phyloP scores from a whole-genome alignment of 2,329 filamentous ascomycete genomes.

The Neonectria ditissima region DNA sequence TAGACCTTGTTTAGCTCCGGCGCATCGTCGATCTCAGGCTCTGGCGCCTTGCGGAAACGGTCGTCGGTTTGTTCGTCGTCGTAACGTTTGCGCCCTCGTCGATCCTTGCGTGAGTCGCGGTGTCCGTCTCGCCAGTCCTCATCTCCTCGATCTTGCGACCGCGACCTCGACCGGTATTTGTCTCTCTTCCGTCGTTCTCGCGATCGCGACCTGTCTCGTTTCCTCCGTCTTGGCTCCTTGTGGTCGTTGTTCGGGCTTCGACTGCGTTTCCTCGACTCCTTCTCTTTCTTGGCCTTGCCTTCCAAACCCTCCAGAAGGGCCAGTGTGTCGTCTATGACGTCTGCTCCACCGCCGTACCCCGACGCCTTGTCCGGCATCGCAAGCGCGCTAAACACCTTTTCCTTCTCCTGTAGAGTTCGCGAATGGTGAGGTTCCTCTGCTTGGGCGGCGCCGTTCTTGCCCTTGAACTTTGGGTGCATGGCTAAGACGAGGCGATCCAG shows the following conservation, averaged over 20 bases:
- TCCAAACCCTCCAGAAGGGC: constrained; percentile 90
- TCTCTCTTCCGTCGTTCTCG: constrained; percentile 54
- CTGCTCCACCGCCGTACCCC: constrained; percentile 55
- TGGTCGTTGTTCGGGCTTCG: constrained; percentile 66
- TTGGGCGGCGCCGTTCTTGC: constrained; percentile 56
- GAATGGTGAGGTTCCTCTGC: constrained; percentile 55
- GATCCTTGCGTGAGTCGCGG: constrained; percentile 47
- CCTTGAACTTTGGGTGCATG: constrained; percentile 91
- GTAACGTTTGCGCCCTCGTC: constrained; percentile 54
- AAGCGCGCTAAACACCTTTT: constrained; percentile 89
- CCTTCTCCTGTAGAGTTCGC: constrained; percentile 75
- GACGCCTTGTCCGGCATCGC: constrained; percentile 82
- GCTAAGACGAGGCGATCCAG: constrained; percentile 89
- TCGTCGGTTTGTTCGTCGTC: constrained; percentile 64
- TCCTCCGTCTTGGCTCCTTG: constrained; percentile 55
- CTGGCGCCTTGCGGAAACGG: constrained; percentile 73
- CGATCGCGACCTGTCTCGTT: constrained; percentile 56
- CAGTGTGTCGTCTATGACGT: constrained; percentile 91
- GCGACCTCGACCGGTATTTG: constrained; percentile 52
- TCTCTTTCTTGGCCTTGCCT: constrained; percentile 68
- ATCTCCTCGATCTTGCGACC: constrained; percentile 54
- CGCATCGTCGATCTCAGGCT: constrained; percentile 81
- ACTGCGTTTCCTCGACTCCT: constrained; percentile 66
- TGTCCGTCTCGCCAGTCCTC: constrained; percentile 59
- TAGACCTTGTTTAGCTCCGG: constrained; percentile 91